Base-by-base conservation (phyloP, 2,329 filamentous ascomycete species). In the Venturia pyrina region DNA sequence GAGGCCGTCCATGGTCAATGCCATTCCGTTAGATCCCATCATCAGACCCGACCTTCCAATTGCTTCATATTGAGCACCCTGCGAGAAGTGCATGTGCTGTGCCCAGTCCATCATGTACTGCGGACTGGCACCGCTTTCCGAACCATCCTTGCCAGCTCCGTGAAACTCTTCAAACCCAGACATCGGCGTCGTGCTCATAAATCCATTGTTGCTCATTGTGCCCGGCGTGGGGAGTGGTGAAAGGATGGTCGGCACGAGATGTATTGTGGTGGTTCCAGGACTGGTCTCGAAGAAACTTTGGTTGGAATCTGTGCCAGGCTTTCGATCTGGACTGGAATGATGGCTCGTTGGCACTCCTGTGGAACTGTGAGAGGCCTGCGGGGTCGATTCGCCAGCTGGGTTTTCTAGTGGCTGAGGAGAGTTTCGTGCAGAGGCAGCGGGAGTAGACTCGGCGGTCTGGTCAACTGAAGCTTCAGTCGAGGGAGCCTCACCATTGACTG, bases 91-190 rank as follows among this genome's bases (percentile, higher is more conserved):
- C 73, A 81, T 77, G 64, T 78, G 75, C 56, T 73, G 59, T 40
- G 66, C 74, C 80, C 80, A 82, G 68, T 82, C 79, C 70, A 82
- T 75, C 73, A 80, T 75, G 71, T 80, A 82, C 21, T 73, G 75
- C 4, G 80, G 80, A 10, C 48, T 59, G 10, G 76, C 73, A 19
- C 73, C 75, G 17, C 73, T 73, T 10, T 81, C 78, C 1, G 78
- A 76, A 32, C 74, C 73, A 41, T 79, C 78, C 19, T 74, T 75
- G 44, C 72, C 34, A 34, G 48, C 71, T 32, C 74, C 69, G 34
- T 70, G 74, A 66, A 81, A 80, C 41, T 81, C 78, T 24, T 80
- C 77, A 67, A 78, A 81, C 17, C 77, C 78, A 24, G 79, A 78
- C 69, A 80, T 75, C 15, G 78, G 77, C 24, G 79, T 79, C 13